Evolutionary conservation across 345 rosid genomes (phyloP).

Genomic region (Lepidium aucheri): DNA sequence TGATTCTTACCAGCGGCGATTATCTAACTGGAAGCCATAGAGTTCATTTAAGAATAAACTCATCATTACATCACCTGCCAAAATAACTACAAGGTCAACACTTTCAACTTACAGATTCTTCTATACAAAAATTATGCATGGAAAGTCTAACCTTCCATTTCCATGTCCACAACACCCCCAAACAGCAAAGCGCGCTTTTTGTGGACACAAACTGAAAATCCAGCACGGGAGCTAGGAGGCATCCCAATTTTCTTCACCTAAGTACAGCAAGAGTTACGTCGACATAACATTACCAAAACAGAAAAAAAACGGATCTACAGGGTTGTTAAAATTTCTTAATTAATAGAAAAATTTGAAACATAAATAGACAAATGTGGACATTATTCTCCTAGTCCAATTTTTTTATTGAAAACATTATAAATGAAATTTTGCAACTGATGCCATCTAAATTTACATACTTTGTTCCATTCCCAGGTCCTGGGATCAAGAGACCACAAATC

Average conservation of each 20-base stretch:
- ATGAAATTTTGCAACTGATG: not conserved
- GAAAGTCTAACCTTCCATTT: conserved; percentile 59
- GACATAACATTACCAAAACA: not conserved
- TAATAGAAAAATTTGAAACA: not conserved
- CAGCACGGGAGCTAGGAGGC: conserved; percentile 96
- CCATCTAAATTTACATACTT: conserved; percentile 40
- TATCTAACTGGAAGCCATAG: conserved; percentile 95
- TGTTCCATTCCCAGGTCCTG: conserved; percentile 98
- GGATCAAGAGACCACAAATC: conserved; percentile 99
- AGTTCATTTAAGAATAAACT: conserved; percentile 95
- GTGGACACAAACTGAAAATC: conserved; percentile 87
- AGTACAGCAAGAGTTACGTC: not conserved
- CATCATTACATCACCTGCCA: conserved; percentile 85
- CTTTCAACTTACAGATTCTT: not conserved
- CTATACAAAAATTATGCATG: not conserved
- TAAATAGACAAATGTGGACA: not conserved
- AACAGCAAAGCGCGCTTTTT: conserved; percentile 90
- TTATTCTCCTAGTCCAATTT: not conserved
- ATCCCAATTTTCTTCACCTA: conserved; percentile 94
- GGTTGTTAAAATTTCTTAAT: not conserved
- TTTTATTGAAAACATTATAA: not conserved
- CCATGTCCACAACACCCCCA: conserved; percentile 97
- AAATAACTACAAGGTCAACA: conserved; percentile 5
- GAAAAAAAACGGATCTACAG: not conserved
- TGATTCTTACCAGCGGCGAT: conserved; percentile 69